Evolutionary conservation across 345 rosid genomes (phyloP), one percentile per base, ranked within the genome.

Genomic region (Boechera retrofracta): DNA sequence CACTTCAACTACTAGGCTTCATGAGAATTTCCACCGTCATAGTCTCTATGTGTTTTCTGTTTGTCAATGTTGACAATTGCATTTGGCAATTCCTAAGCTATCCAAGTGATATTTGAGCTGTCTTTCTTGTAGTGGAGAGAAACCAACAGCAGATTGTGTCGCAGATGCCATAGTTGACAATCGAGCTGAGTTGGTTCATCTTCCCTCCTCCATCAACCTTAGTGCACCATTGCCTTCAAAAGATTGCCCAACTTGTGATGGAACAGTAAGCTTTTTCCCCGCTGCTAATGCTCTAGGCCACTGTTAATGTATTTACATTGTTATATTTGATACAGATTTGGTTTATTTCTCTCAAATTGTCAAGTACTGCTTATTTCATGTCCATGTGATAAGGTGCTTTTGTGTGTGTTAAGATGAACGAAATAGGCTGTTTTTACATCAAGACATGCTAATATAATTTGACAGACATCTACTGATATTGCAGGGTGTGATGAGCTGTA

Each of bases 401-500:
- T 33, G 18, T 71, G 67, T 42, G 60, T 71, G 5, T 36, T 38
- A 18, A 47, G 62, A 29, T 71, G 39, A 39, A 65, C 33, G 26
- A 36, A 31, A 28, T 44, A 29, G 67, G 39, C 61, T 11, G 0
- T 56, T 21, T 55, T 52, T 38, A 77, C 59, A 49, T 76, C 31
- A 16, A 9, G 18, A 51, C 64, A 32, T 72, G 48, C 8, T 21
- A 58, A 58, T 15, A 53, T 67, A 16, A 59, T 58, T 60, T 10
- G 72, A 41, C 69, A 58, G 67, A 79, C 49, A 26, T 69, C 59
- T 49, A 60, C 33, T 67, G 7, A 31, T 62, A 48, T 57, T 77
- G 80, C 88, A 94, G 97, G 97, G 97, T 67, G 97, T 91, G 70
- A 91, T 94, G 96, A 56, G 86, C 79, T 94, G 97, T 83, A 78